Evolutionary conservation across 2,329 filamentous ascomycete species (phyloP).

Genomic region (Thelonectria blattea): DNA sequence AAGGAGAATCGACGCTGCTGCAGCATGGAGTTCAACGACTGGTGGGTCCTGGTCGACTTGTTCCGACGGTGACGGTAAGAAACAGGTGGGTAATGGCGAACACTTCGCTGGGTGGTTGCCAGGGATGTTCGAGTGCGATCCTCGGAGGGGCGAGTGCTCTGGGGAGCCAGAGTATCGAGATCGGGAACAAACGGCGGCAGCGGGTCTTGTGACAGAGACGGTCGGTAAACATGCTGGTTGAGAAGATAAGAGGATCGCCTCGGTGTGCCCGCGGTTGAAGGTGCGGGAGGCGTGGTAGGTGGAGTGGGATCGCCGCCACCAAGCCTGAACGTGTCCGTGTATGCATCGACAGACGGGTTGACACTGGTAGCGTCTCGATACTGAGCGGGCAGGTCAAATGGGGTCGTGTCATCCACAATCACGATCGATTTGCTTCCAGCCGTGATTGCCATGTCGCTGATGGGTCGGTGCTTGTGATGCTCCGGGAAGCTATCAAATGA

Average conservation of each 20-base stretch:
- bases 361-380: slow-evolving; percentile 52
- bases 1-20: slow-evolving; percentile 65
- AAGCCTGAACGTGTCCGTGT: slow-evolving; percentile 58
- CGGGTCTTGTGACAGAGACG: slow-evolving; percentile 46
- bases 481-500: slow-evolving; percentile 44
- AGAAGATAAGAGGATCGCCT: slow-evolving; percentile 63
- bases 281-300: slow-evolving; percentile 64
- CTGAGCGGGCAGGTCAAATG: slow-evolving; percentile 56
- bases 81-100: slow-evolving; percentile 38
- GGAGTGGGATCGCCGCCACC: slow-evolving; percentile 62
- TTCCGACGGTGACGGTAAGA: slow-evolving; percentile 51
- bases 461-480: slow-evolving; percentile 47
- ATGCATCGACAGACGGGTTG: slow-evolving; percentile 58
- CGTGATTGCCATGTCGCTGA: slow-evolving; percentile 68
- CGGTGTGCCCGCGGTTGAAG: slow-evolving; percentile 48
- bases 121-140: slow-evolving; percentile 43
- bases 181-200: slow-evolving; percentile 58
- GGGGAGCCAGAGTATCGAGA: slow-evolving; percentile 47
- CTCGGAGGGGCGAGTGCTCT: slow-evolving; percentile 40
- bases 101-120: slow-evolving; percentile 34
- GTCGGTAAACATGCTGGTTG: slow-evolving; percentile 51
- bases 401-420: slow-evolving; percentile 75
- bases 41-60: slow-evolving; percentile 55
- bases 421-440: slow-evolving; percentile 88
- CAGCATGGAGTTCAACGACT: slow-evolving; percentile 57